These are phyloP conservation scores for Arachnomyces sp. DNA, from an alignment of 2,329 filamentous ascomycete species.

Conservation along the genomic window DNA sequence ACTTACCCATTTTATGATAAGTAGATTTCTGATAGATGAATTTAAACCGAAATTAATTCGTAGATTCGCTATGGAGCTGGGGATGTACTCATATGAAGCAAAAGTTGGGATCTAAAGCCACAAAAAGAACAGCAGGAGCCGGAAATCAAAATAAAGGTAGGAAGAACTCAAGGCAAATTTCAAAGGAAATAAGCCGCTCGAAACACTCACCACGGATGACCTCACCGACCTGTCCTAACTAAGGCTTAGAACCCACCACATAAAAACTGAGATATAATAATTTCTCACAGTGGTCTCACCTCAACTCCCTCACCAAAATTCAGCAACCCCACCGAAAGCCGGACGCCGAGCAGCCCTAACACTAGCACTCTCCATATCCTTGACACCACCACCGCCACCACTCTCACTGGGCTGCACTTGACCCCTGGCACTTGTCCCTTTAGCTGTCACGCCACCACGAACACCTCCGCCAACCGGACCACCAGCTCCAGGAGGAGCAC, in stretches of 20 bases:
- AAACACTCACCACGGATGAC: too few relatives aligned
- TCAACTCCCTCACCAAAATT: conserved; percentile 5
- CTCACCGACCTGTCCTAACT: neutral
- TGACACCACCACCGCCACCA: conserved; percentile 12
- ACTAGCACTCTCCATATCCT: conserved; percentile 15
- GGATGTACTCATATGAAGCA: too few relatives aligned
- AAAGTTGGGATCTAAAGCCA: too few relatives aligned
- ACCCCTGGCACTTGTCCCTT: neutral
- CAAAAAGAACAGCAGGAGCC: too few relatives aligned
- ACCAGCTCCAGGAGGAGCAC: neutral
- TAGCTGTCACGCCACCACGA: neutral
- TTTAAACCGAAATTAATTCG: too few relatives aligned
- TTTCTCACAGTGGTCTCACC: neutral
- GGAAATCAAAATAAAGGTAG: too few relatives aligned
- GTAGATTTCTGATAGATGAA: too few relatives aligned
- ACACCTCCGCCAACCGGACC: neutral
- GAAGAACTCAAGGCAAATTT: too few relatives aligned
- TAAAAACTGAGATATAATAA: neutral
- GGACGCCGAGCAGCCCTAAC: neutral
- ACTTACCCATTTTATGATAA: too few relatives aligned
- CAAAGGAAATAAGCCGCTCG: too few relatives aligned
- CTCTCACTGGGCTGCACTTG: neutral
- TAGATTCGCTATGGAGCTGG: too few relatives aligned
- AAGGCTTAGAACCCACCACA: neutral
- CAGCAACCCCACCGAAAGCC: neutral